Percentiles rank a stretch among this genome's conserved stretches.
Conservation (phyloP, 768 basidiomycete genomes). For the Postia placenta region DNA sequence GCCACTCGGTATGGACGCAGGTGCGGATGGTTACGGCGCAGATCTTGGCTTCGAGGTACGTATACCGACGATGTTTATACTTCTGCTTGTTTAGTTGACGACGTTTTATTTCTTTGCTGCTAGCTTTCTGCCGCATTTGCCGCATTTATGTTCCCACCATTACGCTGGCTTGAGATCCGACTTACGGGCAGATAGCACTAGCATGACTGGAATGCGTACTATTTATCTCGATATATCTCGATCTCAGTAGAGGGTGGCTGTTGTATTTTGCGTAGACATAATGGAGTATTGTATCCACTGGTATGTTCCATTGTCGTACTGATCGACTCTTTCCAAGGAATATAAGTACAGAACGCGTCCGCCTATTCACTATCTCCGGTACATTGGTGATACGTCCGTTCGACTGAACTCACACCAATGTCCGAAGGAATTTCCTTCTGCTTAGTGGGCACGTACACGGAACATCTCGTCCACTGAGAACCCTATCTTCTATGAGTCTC, state of each 20-base stretch:
- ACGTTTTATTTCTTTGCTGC: background rate
- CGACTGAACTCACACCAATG: too few relatives aligned
- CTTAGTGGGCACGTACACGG: too few relatives aligned
- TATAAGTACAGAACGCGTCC: too few relatives aligned
- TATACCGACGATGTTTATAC: background rate
- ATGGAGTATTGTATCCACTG: background rate
- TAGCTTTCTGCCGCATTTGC: slow-evolving; percentile 41
- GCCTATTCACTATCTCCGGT: too few relatives aligned
- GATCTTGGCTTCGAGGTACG: slow-evolving; percentile 51
- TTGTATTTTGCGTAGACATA: background rate
- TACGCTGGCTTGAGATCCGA: slow-evolving; percentile 44
- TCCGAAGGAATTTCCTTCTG: too few relatives aligned
- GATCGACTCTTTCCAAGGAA: too few relatives aligned
- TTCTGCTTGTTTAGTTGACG: background rate
- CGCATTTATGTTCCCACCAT: slow-evolving; percentile 39
- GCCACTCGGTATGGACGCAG: slow-evolving; percentile 38
- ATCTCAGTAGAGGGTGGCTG: background rate
- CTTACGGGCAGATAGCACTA: slow-evolving; percentile 31
- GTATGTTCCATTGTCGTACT: background rate
- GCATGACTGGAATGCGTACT: background rate
- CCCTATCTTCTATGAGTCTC: too few relatives aligned
- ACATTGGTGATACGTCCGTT: too few relatives aligned
- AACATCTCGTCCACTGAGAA: too few relatives aligned
- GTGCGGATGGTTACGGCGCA: slow-evolving; percentile 34
- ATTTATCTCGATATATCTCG: background rate